Conservation (phyloP, 495 filamentous ascomycete genomes). For the Hypoxylon lenormandii region DNA sequence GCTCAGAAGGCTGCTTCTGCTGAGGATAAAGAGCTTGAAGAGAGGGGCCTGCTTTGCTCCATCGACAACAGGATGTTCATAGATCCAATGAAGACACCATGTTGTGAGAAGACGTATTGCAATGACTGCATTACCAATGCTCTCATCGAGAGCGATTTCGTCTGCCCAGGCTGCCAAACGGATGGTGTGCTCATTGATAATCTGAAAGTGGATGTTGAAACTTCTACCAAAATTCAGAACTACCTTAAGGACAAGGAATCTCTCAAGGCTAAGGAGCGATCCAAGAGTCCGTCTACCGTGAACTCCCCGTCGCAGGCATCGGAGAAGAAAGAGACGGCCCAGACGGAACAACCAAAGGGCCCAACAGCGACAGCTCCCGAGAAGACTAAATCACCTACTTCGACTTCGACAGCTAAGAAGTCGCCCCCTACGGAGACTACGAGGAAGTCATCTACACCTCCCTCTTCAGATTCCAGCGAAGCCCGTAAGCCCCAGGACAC, state of each 20-base stretch:
- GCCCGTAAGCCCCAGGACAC: conserved; percentile 57
- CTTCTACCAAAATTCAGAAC: conserved; percentile 77
- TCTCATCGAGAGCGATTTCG: conserved; percentile 96
- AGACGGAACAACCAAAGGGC: conserved; percentile 36
- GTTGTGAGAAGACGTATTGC: conserved; percentile 97
- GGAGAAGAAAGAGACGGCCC: conserved; percentile 36
- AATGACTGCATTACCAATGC: conserved; percentile 98
- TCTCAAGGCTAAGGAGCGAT: conserved; percentile 61
- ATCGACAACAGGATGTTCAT: conserved; percentile 97
- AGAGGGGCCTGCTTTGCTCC: conserved; percentile 87
- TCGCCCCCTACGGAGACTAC: conserved; percentile 38
- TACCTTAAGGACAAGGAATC: conserved; percentile 80
- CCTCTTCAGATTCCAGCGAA: conserved; percentile 50
- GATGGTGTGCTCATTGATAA: conserved; percentile 94
- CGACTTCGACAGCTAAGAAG: conserved; percentile 43
- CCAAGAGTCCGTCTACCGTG: conserved; percentile 53
- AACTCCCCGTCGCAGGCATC: conserved; percentile 48
- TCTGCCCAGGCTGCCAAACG: conserved; percentile 88
- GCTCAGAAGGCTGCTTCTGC: conserved; percentile 76
- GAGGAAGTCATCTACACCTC: conserved; percentile 45
- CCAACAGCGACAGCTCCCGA: conserved; percentile 30
- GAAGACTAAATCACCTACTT: conserved; percentile 57
- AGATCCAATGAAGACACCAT: conserved; percentile 97
- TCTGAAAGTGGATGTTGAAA: conserved; percentile 82
- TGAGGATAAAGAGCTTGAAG: conserved; percentile 80